Base-by-base conservation (phyloP, 306 rosid species). In the Rosa persica region DNA sequence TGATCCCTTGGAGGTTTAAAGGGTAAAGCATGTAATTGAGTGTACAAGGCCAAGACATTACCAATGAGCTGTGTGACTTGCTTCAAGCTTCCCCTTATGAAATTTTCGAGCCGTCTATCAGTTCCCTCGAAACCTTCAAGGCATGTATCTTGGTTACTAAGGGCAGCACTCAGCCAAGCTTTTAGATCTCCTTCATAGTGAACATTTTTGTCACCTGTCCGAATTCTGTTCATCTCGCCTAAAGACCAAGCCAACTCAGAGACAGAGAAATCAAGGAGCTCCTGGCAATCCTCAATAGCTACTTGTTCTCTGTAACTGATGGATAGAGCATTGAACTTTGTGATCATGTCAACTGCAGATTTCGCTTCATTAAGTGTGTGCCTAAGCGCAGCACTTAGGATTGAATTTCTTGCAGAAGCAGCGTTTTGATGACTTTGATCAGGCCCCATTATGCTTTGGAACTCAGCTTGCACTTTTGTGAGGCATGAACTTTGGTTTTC, bases 61-160 rank as follows among this genome's bases (percentile, higher is more conserved):
- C 90, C 86, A 22, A 95, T 91, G 20, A 95, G 98, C 42, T 87
- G 91, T 0, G 98, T 89, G 10, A 95, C 98, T 84, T 91, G 96
- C 25, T 80, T 87, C 67, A 95, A 77, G 88, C 97, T 93, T 76
- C 97, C 97, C 52, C 89, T 85, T 6, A 95, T 75, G 78, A 88
- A 95, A 43, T 86, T 82, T 84, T 89, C 92, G 11, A 95, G 70
- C 5, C 86, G 93, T 22, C 97, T 80, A 39, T 91, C 96, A 3
- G 99, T 95, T 62, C 98, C 98, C 61, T 95, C 98, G 71, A 95
- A 95, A 6, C 99, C 99, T 84, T 95, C 99, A 48, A 95, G 90
- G 78, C 99, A 95, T 0, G 98, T 95, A 78, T 95, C 99, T 80
- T 89, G 99, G 89, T 95, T 95, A 58, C 99, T 93, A 4, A 93